phyloP scores from a whole-genome alignment of 371 early-diverging fungal species.

The Batrachochytrium dendrobatidis region DNA sequence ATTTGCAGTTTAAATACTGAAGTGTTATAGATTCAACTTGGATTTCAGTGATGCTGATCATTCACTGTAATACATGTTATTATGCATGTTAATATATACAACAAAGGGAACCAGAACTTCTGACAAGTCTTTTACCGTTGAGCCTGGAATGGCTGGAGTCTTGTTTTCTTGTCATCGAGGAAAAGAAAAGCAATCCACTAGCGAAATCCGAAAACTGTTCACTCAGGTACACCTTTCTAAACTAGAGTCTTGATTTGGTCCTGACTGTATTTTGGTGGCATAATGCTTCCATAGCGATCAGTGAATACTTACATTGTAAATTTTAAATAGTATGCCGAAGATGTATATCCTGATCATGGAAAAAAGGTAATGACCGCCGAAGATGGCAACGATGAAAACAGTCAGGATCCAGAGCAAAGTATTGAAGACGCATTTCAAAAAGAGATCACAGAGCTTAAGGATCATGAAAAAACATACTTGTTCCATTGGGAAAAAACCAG shows the following conservation, averaged over 20 bases:
- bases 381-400: conserved; percentile 26
- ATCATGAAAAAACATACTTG: conserved; percentile 34
- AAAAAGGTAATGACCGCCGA: neutral
- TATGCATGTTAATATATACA: no score
- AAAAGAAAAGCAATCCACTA: conserved; percentile 48
- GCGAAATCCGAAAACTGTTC: conserved; percentile 53
- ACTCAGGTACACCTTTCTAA: no score
- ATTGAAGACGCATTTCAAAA: conserved; percentile 60
- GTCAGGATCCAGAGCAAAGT: conserved; percentile 39
- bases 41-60: no score
- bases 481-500: conserved; percentile 48
- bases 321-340: conserved; percentile 29
- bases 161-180: conserved; percentile 53
- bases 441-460: conserved; percentile 55
- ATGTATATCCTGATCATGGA: neutral
- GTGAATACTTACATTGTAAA: conserved; percentile 26
- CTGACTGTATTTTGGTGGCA: neutral
- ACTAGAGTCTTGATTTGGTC: neutral
- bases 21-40: no score
- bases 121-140: conserved; percentile 36
- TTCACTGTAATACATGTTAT: no score
- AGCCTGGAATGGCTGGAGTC: conserved; percentile 57
- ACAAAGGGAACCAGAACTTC: no score
- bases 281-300: conserved; percentile 2
- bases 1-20: no score